Percentiles rank a stretch among this genome's conserved stretches.
These are phyloP conservation scores for Xylaria longipes DNA, from an alignment of 495 filamentous ascomycete genomes.

Conservation along the genomic window DNA sequence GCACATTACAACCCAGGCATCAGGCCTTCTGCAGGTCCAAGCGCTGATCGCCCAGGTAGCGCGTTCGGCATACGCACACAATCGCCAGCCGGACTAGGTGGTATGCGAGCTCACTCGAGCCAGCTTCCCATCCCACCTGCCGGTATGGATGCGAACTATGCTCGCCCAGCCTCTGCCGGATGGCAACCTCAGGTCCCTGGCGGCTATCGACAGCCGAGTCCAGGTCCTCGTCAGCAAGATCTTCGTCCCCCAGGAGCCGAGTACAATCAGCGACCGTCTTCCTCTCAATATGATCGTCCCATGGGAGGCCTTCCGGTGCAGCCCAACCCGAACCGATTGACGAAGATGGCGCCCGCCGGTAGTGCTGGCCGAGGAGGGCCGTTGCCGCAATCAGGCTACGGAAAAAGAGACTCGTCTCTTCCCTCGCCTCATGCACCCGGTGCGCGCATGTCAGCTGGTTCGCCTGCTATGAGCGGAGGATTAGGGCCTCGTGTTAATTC, in stretches of 20 bases:
- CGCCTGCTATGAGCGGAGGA: conserved; percentile 39
- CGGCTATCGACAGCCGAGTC: conserved; percentile 51
- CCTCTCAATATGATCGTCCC: conserved; percentile 33
- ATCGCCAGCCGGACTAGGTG: conserved; percentile 27
- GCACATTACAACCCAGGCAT: conserved; percentile 45
- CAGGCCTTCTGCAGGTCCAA: conserved; percentile 49
- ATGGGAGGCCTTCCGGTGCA: conserved; percentile 29
- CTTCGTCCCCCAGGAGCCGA: conserved; percentile 35
- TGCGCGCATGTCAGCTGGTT: conserved; percentile 32
- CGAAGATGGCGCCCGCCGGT: conserved; percentile 43
- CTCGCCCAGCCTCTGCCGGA: conserved; percentile 40
- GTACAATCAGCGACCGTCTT: conserved; percentile 33
- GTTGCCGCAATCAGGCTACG: conserved; percentile 26
- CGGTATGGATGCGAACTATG: conserved; percentile 38
- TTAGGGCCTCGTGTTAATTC: conserved; percentile 40
- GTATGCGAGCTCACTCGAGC: conserved; percentile 32
- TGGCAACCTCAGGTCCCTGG: conserved; percentile 54
- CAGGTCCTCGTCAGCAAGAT: conserved; percentile 37
- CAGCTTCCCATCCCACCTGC: conserved; percentile 41
- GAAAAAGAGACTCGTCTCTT: conserved; percentile 36
- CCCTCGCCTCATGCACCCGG: conserved; percentile 33
- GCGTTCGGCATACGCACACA: conserved; percentile 68
- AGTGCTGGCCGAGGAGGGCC: conserved; percentile 31
- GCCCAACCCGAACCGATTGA: conserved; percentile 41
- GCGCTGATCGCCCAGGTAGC: conserved; percentile 65